These are phyloP conservation scores for Sporothrix brunneoviolacea DNA, from an alignment of 2,329 filamentous ascomycete genomes.

Conservation along the genomic window DNA sequence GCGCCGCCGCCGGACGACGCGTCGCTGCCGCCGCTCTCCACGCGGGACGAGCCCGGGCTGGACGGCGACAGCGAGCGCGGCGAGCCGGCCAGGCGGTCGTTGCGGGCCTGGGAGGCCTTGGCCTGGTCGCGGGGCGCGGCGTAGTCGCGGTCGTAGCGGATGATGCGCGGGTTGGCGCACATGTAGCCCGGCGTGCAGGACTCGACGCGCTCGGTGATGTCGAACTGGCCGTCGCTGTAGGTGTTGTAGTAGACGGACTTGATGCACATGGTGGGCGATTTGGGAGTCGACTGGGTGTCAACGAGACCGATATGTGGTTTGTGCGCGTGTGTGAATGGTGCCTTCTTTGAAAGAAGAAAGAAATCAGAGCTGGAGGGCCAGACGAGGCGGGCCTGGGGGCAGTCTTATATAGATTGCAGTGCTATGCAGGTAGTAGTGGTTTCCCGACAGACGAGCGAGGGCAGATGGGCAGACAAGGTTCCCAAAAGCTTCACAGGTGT, in stretches of 20 bases:
- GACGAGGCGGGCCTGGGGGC: background rate
- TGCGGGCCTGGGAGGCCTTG: background rate
- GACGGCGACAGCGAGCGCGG: slow-evolving; percentile 11
- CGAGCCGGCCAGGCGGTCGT: slow-evolving; percentile 2
- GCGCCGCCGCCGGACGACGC: slow-evolving; percentile 14
- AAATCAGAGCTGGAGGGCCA: background rate
- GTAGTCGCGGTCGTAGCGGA: slow-evolving; percentile 14
- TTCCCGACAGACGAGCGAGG: background rate
- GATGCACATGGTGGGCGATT: slow-evolving; percentile 26
- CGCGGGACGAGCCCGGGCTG: background rate
- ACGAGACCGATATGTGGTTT: slow-evolving; percentile 1
- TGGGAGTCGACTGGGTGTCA: too few relatives aligned
- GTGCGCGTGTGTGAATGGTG: background rate
- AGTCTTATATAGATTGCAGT: background rate
- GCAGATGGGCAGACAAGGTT: background rate
- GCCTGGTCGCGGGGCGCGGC: slow-evolving; percentile 11
- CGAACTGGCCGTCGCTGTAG: slow-evolving; percentile 25
- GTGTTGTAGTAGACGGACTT: slow-evolving; percentile 29
- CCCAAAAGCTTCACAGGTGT: too few relatives aligned
- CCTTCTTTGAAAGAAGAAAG: background rate
- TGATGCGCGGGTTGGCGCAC: slow-evolving; percentile 22
- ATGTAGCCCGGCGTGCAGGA: slow-evolving; percentile 25
- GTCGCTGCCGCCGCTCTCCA: slow-evolving; percentile 1
- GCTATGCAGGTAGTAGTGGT: too few relatives aligned
- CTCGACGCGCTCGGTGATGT: slow-evolving; percentile 27